Percentiles rank a stretch among this genome's conserved stretches.
Conservation (phyloP, 2,329 filamentous ascomycete genomes). For the Pestalotiopsis sp. region DNA sequence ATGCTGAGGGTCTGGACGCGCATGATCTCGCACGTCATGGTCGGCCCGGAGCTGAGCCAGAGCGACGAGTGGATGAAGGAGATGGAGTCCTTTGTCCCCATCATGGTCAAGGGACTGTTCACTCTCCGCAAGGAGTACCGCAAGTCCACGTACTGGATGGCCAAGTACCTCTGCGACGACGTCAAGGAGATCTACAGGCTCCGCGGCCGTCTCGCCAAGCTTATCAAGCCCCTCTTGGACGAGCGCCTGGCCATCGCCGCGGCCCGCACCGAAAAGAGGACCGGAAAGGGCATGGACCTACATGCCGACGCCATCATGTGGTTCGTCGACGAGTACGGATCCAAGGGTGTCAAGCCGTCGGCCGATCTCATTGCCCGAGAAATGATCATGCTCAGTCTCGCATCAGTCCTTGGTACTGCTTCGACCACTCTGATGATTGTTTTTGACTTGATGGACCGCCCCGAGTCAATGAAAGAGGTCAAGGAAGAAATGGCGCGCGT, state of each 20-base stretch:
- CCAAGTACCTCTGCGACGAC: neutral
- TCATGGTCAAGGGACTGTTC: neutral
- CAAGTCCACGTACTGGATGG: neutral
- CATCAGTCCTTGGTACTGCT: neutral
- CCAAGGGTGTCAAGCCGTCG: neutral
- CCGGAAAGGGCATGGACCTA: neutral
- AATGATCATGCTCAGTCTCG: neutral
- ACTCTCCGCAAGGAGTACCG: neutral
- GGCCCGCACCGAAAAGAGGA: neutral
- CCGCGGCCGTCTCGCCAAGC: neutral
- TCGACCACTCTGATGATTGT: neutral
- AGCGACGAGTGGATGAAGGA: neutral
- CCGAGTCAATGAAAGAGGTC: neutral
- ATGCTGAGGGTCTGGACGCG: neutral
- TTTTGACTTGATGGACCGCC: neutral
- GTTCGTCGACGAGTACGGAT: neutral
- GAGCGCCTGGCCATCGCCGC: neutral
- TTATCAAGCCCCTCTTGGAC: neutral
- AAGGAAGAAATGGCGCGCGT: neutral
- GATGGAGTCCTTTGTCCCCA: neutral
- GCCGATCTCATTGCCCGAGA: neutral
- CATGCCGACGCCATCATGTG: neutral
- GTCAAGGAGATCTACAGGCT: neutral
- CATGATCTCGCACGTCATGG: neutral
- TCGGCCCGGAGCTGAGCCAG: neutral